Conservation (phyloP, 257 asterid species). For the Nicotiana attenuata region DNA sequence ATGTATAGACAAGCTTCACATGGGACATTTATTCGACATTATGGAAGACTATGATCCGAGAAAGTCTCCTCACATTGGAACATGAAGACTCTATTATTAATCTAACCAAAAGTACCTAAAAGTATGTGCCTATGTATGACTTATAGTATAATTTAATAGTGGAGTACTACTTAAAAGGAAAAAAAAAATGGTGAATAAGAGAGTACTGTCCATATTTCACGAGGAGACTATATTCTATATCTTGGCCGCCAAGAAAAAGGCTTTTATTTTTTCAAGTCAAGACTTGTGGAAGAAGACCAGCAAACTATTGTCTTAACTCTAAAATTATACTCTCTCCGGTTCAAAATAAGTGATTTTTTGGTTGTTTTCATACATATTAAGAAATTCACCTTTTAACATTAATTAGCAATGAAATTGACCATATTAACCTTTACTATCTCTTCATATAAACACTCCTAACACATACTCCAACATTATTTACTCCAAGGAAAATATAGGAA, state of each 20-base stretch:
- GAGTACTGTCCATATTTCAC: slow-evolving; percentile 18
- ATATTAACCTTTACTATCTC: no score
- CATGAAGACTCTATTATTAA: background rate
- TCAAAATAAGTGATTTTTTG: no score
- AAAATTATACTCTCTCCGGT: no score
- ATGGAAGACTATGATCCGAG: slow-evolving; percentile 8
- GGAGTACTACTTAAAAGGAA: background rate
- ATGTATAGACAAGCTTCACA: background rate
- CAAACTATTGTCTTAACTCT: background rate
- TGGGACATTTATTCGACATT: slow-evolving; percentile 11
- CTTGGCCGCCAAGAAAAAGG: slow-evolving; percentile 39
- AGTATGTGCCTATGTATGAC: slow-evolving; percentile 1
- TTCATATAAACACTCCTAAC: no score
- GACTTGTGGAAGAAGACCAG: slow-evolving; percentile 8
- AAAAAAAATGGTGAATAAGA: background rate
- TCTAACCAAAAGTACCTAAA: background rate
- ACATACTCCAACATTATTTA: no score
- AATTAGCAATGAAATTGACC: no score
- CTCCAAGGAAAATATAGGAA: no score
- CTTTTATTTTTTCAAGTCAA: slow-evolving; percentile 16
- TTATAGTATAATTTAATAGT: background rate
- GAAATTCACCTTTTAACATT: no score
- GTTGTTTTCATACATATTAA: no score
- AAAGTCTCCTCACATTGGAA: slow-evolving; percentile 12
- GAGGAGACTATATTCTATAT: slow-evolving; percentile 14